Conservation (phyloP, 2,329 filamentous ascomycete genomes). For the Epichloe aotearoae region DNA sequence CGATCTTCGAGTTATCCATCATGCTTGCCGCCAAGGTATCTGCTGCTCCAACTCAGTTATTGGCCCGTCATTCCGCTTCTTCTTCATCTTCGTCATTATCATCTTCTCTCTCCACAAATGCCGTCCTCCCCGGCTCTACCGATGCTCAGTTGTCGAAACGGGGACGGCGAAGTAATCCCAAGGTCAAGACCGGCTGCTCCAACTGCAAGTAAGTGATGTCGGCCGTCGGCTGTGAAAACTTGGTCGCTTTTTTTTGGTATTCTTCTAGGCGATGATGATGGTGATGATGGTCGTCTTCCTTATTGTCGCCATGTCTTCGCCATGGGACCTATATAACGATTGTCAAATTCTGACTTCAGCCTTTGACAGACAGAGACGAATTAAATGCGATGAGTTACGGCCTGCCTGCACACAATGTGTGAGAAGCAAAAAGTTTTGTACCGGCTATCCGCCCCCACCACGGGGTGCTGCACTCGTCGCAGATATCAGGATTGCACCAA, state of each 20-base stretch:
- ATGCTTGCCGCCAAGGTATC: background rate
- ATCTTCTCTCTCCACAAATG: background rate
- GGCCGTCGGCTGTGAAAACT: background rate
- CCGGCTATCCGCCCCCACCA: conserved; percentile 47
- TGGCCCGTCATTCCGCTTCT: background rate
- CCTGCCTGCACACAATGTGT: conserved; percentile 48
- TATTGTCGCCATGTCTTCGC: background rate
- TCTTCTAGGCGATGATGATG: background rate
- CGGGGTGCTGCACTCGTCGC: conserved; percentile 32
- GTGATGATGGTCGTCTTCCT: background rate
- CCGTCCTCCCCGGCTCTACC: background rate
- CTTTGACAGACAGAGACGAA: conserved; percentile 37
- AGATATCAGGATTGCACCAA: conserved; percentile 37
- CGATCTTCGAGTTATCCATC: background rate
- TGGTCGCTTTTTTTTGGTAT: background rate
- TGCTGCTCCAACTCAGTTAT: background rate
- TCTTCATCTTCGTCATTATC: background rate
- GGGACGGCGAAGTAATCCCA: conserved; percentile 40
- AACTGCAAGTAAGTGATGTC: conserved; percentile 50
- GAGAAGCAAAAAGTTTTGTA: conserved; percentile 43
- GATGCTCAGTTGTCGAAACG: conserved; percentile 21
- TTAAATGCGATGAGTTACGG: conserved; percentile 54
- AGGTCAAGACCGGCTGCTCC: conserved; percentile 53
- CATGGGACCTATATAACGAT: background rate
- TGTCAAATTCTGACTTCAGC: background rate